These are phyloP conservation scores for Fonsecaea pedrosoi DNA, from an alignment of 2,329 filamentous ascomycete genomes.

Conservation along the genomic window DNA sequence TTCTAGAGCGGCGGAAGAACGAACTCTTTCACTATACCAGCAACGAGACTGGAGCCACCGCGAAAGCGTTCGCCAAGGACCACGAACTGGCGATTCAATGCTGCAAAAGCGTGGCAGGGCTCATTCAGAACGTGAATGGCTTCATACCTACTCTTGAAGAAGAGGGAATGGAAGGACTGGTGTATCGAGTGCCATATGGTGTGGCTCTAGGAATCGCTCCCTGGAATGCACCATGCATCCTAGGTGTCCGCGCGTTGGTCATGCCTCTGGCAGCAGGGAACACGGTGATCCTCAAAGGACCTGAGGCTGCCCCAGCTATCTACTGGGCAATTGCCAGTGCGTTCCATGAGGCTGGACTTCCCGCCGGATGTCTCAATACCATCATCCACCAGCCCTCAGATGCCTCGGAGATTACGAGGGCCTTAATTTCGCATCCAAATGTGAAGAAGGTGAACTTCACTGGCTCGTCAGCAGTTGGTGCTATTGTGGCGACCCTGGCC, in stretches of 20 bases:
- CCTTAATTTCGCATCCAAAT: slow-evolving; percentile 69
- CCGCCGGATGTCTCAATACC: slow-evolving; percentile 74
- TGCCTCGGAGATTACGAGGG: slow-evolving; percentile 69
- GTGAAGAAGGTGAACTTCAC: slow-evolving; percentile 81
- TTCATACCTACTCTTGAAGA: slow-evolving; percentile 35
- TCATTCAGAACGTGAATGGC: too few relatives aligned
- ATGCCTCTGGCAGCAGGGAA: slow-evolving; percentile 60
- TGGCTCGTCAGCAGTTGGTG: slow-evolving; percentile 73
- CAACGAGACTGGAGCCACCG: not conserved
- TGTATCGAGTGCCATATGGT: slow-evolving; percentile 77
- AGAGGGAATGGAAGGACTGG: slow-evolving; percentile 64
- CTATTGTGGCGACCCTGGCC: slow-evolving; percentile 72
- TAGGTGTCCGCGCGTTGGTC: slow-evolving; percentile 39
- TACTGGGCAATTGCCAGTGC: slow-evolving; percentile 68
- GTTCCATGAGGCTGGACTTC: slow-evolving; percentile 76
- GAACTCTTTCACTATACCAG: slow-evolving; percentile 7
- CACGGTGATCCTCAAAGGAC: slow-evolving; percentile 73
- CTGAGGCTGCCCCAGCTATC: slow-evolving; percentile 69
- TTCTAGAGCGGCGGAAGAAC: not conserved
- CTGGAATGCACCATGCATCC: slow-evolving; percentile 58
- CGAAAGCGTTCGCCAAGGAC: too few relatives aligned
- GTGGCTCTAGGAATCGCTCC: slow-evolving; percentile 75
- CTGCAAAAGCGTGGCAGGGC: too few relatives aligned
- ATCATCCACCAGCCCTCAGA: slow-evolving; percentile 66
- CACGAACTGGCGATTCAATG: too few relatives aligned